These are phyloP conservation scores for Plasmodium billcollinsi DNA, from an alignment of 169 alveolate species.

Conservation along the genomic window DNA sequence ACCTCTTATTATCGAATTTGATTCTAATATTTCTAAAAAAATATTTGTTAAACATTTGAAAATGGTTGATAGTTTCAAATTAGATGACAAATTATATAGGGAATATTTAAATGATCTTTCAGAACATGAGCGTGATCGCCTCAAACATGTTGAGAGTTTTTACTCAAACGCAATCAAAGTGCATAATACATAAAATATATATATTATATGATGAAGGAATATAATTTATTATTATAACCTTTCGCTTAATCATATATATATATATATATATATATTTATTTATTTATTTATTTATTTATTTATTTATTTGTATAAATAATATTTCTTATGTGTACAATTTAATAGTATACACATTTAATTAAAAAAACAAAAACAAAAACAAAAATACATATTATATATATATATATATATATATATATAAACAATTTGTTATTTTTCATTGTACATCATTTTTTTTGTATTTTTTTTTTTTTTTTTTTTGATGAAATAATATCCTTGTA, in stretches of 20 bases:
- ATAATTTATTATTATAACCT: background rate
- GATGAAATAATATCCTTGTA: too few species aligned
- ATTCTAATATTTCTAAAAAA: slow-evolving; percentile 28
- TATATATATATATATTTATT: background rate
- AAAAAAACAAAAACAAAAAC: too few species aligned
- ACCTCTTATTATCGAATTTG: slow-evolving; percentile 60
- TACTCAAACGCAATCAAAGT: slow-evolving; percentile 21
- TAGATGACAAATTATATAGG: slow-evolving; percentile 33
- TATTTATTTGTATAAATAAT: background rate
- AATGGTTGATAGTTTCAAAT: slow-evolving; percentile 15
- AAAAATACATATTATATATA: too few species aligned
- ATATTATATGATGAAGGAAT: background rate
- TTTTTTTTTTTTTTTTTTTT: too few species aligned
- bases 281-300: background rate
- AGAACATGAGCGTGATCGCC: slow-evolving; percentile 22
- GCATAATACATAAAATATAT: background rate
- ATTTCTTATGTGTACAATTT: too few species aligned
- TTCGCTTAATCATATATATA: background rate
- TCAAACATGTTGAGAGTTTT: slow-evolving; percentile 45
- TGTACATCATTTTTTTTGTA: too few species aligned
- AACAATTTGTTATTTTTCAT: too few species aligned
- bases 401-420: too few species aligned
- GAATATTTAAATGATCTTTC: slow-evolving; percentile 32
- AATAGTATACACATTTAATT: too few species aligned
- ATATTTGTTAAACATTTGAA: slow-evolving; percentile 52